Evolutionary conservation across 441 rosid genomes (phyloP).

Genomic region (Brassica hybrid): DNA sequence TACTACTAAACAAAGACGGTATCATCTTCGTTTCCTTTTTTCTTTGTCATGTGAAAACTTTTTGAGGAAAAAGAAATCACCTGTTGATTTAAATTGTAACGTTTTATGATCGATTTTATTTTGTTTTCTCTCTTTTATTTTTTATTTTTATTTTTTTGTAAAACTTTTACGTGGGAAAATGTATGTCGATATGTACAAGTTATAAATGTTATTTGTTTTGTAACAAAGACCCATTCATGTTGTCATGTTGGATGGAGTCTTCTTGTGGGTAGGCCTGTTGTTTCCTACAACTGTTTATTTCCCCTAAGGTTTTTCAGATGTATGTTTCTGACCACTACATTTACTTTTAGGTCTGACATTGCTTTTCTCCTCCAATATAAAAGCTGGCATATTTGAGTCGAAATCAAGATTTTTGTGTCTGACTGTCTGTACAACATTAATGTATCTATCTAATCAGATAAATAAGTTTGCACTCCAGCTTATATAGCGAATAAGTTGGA

Average conservation of each 20-base stretch:
- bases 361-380: neutral
- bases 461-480: neutral
- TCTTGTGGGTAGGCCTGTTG: conserved; percentile 18
- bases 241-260: no score
- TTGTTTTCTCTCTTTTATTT: neutral
- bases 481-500: neutral
- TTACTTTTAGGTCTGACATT: conserved; percentile 25
- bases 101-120: neutral
- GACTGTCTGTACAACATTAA: neutral
- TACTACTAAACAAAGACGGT: conserved; percentile 22
- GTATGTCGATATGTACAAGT: conserved; percentile 2
- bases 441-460: conserved; percentile 1
- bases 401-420: conserved; percentile 1
- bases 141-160: neutral
- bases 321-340: conserved; percentile 29
- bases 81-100: conserved; percentile 7
- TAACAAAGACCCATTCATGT: conserved; percentile 29
- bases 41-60: neutral
- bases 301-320: conserved; percentile 16
- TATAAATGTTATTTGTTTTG: conserved; percentile 15
- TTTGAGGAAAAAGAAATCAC: conserved; percentile 14
- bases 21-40: conserved; percentile 20
- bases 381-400: neutral
- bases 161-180: neutral
- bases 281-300: conserved; percentile 21